Percentiles rank a stretch among this genome's conserved stretches.
Evolutionary conservation across 352 stramenopile species (phyloP).

Genomic region (Phytophthora capsici): DNA sequence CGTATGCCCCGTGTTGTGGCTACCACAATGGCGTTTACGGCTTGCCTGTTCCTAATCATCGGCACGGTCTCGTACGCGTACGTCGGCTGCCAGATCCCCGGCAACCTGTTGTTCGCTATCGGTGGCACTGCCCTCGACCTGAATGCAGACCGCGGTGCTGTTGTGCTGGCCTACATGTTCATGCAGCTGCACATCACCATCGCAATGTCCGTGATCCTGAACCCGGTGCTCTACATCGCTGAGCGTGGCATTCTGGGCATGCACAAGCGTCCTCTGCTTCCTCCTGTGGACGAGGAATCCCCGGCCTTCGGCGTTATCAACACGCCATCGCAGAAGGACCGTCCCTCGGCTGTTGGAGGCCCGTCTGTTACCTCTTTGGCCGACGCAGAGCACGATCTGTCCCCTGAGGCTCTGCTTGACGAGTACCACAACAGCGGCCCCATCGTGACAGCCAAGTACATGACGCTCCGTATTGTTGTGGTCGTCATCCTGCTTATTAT

Average conservation of each 20-base stretch:
- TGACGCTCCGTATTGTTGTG: constrained; percentile 43
- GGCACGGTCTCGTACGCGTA: constrained; percentile 45
- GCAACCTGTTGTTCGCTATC: constrained; percentile 70
- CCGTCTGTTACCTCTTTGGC: constrained; percentile 41
- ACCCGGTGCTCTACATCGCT: constrained; percentile 63
- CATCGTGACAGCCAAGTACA: constrained; percentile 51
- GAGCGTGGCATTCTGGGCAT: constrained; percentile 64
- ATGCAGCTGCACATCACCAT: constrained; percentile 77
- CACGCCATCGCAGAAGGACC: constrained; percentile 34
- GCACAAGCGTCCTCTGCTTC: constrained; percentile 50
- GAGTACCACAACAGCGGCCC: constrained; percentile 52
- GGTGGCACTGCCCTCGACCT: constrained; percentile 50
- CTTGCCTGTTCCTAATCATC: constrained; percentile 61
- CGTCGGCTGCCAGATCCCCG: constrained; percentile 69
- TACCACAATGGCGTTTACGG: constrained; percentile 55
- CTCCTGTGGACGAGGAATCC: constrained; percentile 36
- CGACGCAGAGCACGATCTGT: constrained; percentile 43
- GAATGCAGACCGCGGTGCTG: constrained; percentile 48
- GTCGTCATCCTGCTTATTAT: constrained; percentile 57
- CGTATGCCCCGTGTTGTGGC: constrained; percentile 64
- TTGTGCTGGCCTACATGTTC: constrained; percentile 64
- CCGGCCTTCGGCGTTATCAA: constrained; percentile 33
- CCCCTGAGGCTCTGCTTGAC: constrained; percentile 34
- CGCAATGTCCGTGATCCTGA: constrained; percentile 63
- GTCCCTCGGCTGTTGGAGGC: constrained; percentile 12